These are phyloP conservation scores for Platismatia glauca DNA, from an alignment of 495 filamentous ascomycete genomes.

Conservation along the genomic window DNA sequence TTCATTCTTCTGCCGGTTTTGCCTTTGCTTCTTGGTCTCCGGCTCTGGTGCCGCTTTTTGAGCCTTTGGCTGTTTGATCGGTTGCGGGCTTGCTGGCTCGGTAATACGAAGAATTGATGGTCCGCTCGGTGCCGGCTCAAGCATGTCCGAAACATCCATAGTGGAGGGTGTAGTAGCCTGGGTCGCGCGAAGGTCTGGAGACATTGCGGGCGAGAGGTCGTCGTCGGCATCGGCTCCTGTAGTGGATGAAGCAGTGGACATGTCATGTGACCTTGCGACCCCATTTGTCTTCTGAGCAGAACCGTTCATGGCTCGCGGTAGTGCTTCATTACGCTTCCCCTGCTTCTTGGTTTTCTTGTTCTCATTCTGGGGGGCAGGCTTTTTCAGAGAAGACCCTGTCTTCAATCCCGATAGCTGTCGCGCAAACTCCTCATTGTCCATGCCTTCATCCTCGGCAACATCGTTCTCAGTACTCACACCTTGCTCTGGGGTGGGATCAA, in stretches of 20 bases:
- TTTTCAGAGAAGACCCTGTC: slow-evolving; percentile 48
- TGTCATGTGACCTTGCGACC: slow-evolving; percentile 36
- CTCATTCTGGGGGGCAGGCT: slow-evolving; percentile 35
- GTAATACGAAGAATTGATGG: slow-evolving; percentile 73
- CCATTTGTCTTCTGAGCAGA: slow-evolving; percentile 28
- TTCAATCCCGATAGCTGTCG: slow-evolving; percentile 58
- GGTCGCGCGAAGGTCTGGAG: slow-evolving; percentile 48
- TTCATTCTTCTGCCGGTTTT: slow-evolving; percentile 75
- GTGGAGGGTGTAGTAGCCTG: slow-evolving; percentile 33
- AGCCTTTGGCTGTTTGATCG: slow-evolving; percentile 47
- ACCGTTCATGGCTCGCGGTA: slow-evolving; percentile 14
- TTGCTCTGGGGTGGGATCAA: slow-evolving; percentile 11
- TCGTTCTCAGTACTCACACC: not conserved
- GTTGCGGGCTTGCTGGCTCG: slow-evolving; percentile 45
- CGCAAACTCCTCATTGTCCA: slow-evolving; percentile 65
- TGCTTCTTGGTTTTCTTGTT: slow-evolving; percentile 52
- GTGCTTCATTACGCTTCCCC: slow-evolving; percentile 19
- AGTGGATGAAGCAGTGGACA: slow-evolving; percentile 56
- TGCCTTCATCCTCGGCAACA: slow-evolving; percentile 47
- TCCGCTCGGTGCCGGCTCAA: slow-evolving; percentile 58
- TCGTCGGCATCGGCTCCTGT: slow-evolving; percentile 75
- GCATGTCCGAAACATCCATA: slow-evolving; percentile 75
- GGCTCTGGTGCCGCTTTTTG: slow-evolving; percentile 50
- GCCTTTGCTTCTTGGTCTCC: slow-evolving; percentile 86
- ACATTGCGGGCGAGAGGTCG: slow-evolving; percentile 58